These are phyloP conservation scores for Aurinia saxatilis DNA, from an alignment of 345 rosid genomes.

Conservation along the genomic window DNA sequence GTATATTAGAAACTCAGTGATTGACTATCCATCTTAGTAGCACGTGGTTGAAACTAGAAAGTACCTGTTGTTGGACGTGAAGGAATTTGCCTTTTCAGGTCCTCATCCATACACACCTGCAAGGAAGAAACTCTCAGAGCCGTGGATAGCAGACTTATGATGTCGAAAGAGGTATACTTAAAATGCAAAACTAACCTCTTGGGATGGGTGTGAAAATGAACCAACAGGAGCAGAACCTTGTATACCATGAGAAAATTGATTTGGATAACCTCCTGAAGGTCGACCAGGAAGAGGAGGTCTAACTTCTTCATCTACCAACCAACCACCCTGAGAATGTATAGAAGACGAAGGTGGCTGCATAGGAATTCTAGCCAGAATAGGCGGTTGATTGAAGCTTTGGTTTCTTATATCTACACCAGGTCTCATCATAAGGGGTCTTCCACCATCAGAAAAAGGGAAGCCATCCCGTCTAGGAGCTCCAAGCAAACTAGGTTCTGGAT, in stretches of 20 bases:
- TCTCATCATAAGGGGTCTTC: constrained; percentile 38
- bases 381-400: constrained; percentile 61
- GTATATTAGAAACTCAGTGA: background rate
- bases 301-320: constrained; percentile 70
- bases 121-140: constrained; percentile 11
- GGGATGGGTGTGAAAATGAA: constrained; percentile 36
- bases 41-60: background rate
- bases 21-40: background rate
- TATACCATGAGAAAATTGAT: constrained; percentile 34
- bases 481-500: constrained; percentile 80
- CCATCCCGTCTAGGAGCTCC: constrained; percentile 76
- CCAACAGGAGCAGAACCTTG: constrained; percentile 35
- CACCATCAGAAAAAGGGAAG: constrained; percentile 32
- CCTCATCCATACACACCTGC: constrained; percentile 43
- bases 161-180: constrained; percentile 1
- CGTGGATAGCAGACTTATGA: background rate
- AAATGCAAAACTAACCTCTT: constrained; percentile 50
- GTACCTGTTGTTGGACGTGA: constrained; percentile 50
- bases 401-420: constrained; percentile 49
- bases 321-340: constrained; percentile 52
- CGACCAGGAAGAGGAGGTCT: constrained; percentile 42
- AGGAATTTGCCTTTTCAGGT: constrained; percentile 38
- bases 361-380: constrained; percentile 54
- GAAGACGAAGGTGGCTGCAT: constrained; percentile 36
- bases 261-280: constrained; percentile 36